Conservation (phyloP, 345 rosid species). For the Boechera divaricarpa region DNA sequence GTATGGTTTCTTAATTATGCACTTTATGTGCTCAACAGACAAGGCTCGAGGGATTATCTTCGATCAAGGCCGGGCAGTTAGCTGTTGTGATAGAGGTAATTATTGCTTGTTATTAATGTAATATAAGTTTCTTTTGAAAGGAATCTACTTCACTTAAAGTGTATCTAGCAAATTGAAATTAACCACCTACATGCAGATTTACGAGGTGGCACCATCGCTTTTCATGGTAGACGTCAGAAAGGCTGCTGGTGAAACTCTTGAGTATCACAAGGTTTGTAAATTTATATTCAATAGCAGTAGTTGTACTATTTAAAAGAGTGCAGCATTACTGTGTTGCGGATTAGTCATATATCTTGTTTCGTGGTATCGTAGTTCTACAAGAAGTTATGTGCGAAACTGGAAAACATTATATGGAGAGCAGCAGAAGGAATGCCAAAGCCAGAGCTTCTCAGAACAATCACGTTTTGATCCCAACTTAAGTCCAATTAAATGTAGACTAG, state of each 20-base stretch:
- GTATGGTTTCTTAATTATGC: neutral
- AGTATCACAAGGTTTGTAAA: constrained; percentile 80
- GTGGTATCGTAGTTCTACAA: constrained; percentile 73
- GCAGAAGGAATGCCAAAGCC: constrained; percentile 52
- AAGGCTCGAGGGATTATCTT: constrained; percentile 73
- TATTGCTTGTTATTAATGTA: neutral
- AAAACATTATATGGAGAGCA: constrained; percentile 81
- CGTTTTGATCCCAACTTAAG: constrained; percentile 53
- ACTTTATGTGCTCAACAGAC: constrained; percentile 48
- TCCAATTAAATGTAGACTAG: neutral
- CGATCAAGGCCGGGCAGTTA: constrained; percentile 61
- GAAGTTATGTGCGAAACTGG: constrained; percentile 71
- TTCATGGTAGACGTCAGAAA: constrained; percentile 93
- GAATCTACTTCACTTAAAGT: neutral
- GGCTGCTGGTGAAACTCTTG: constrained; percentile 90
- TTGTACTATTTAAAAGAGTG: neutral
- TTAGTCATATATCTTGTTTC: constrained; percentile 1
- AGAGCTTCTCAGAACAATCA: constrained; percentile 51
- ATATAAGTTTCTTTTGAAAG: constrained; percentile 1
- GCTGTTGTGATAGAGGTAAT: constrained; percentile 84
- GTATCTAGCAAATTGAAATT: neutral
- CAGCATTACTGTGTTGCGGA: neutral
- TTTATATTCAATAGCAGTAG: neutral
- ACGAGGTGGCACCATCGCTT: constrained; percentile 88
- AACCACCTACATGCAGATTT: constrained; percentile 54